A percentile compares a stretch with the other conserved stretches of the same genome.
Conservation (phyloP, 768 basidiomycete genomes). For the Suillus clintonianus region DNA sequence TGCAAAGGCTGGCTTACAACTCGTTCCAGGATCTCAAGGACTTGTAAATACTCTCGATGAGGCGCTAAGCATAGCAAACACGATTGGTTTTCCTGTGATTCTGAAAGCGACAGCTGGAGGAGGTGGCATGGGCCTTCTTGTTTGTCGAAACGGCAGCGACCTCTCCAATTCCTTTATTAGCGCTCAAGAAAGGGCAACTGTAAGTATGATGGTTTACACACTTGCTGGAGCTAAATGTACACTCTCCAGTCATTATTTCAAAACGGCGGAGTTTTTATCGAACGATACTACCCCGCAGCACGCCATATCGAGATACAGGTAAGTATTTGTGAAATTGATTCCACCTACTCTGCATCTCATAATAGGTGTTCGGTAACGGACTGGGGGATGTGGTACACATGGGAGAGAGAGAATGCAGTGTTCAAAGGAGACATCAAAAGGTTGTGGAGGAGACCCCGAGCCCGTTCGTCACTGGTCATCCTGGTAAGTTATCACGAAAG, state of each 20-base stretch:
- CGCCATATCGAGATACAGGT: slow-evolving; percentile 73
- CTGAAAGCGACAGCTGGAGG: slow-evolving; percentile 71
- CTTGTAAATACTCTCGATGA: slow-evolving; percentile 44
- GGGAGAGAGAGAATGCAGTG: slow-evolving; percentile 71
- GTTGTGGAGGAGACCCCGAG: slow-evolving; percentile 71
- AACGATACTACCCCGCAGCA: slow-evolving; percentile 55
- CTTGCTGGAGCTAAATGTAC: background rate
- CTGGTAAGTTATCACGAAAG: slow-evolving; percentile 36
- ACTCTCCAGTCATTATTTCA: slow-evolving; percentile 46
- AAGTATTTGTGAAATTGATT: background rate
- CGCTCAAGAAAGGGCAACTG: slow-evolving; percentile 46
- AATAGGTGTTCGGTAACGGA: slow-evolving; percentile 68
- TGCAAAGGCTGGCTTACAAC: slow-evolving; percentile 45
- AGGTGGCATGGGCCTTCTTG: slow-evolving; percentile 66
- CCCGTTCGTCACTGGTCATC: slow-evolving; percentile 50
- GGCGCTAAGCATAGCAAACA: slow-evolving; percentile 39
- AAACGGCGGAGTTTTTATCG: slow-evolving; percentile 55
- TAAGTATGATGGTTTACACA: slow-evolving; percentile 22
- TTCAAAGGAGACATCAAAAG: slow-evolving; percentile 73
- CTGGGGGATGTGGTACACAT: slow-evolving; percentile 58
- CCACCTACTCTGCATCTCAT: slow-evolving; percentile 7
- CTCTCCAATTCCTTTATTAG: slow-evolving; percentile 37
- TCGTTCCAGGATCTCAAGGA: slow-evolving; percentile 59
- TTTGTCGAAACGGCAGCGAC: slow-evolving; percentile 47
- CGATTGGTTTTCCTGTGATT: slow-evolving; percentile 61